phyloP scores from a whole-genome alignment of 805 yeast genomes.

The Hanseniaspora thailandica region DNA sequence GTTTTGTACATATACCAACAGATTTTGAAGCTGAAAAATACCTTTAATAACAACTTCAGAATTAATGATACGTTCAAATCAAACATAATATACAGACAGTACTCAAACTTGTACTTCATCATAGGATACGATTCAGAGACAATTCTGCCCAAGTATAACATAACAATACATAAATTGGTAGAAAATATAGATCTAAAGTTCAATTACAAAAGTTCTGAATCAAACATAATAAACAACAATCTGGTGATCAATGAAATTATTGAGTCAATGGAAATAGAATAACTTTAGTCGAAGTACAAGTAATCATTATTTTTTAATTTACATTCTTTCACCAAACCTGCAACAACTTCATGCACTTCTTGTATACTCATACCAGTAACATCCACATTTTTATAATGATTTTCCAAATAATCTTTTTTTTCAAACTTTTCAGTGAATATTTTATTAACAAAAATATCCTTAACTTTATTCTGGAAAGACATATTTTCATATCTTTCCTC shows the following conservation, averaged over 20 bases:
- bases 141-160: not conserved
- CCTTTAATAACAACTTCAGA: not conserved
- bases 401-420: slow-evolving; percentile 16
- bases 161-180: slow-evolving; percentile 2
- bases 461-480: slow-evolving; percentile 66
- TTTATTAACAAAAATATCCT: slow-evolving; percentile 38
- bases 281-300: not conserved
- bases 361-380: slow-evolving; percentile 52
- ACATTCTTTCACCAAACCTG: slow-evolving; percentile 26
- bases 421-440: slow-evolving; percentile 31
- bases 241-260: not conserved
- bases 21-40: not conserved
- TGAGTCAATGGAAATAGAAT: not conserved
- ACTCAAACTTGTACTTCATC: not conserved
- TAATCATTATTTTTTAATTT: not conserved
- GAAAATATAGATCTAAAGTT: slow-evolving; percentile 1
- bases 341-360: slow-evolving; percentile 40
- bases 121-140: not conserved
- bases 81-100: not conserved
- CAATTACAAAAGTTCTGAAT: not conserved
- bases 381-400: slow-evolving; percentile 37
- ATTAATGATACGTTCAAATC: not conserved
- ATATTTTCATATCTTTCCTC: slow-evolving; percentile 79
- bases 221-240: slow-evolving; percentile 1
- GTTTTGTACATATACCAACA: not conserved